phyloP scores from a whole-genome alignment of 73 alveolate genomes.

The Blepharisma stoltei region DNA sequence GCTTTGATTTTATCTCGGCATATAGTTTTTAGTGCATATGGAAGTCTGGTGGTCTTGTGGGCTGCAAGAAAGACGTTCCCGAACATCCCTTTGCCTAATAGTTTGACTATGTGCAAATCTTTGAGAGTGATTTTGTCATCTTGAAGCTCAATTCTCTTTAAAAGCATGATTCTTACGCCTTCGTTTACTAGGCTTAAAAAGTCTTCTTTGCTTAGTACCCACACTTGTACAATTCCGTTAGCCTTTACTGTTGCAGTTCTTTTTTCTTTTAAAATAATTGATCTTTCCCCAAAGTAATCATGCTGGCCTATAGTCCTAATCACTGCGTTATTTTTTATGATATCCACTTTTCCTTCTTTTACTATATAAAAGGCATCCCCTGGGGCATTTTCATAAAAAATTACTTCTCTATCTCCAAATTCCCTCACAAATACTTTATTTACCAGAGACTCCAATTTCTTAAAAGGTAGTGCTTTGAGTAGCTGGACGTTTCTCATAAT shows the following conservation, averaged over 20 bases:
- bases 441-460: constrained; percentile 39
- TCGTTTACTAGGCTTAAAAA: constrained; percentile 35
- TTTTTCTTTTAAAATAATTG: constrained; percentile 43
- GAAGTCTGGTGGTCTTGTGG: constrained; percentile 32
- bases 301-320: constrained; percentile 47
- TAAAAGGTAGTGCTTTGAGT: constrained; percentile 38
- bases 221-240: constrained; percentile 35
- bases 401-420: constrained; percentile 41
- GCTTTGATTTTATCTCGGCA: constrained; percentile 34
- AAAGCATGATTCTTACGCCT: constrained; percentile 31
- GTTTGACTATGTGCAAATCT: constrained; percentile 43
- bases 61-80: not conserved
- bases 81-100: constrained; percentile 45
- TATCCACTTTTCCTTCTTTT: constrained; percentile 64
- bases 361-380: constrained; percentile 65
- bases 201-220: constrained; percentile 30
- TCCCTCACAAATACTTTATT: constrained; percentile 36
- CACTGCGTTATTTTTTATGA: constrained; percentile 43
- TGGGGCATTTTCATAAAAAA: constrained; percentile 68
- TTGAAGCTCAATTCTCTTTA: constrained; percentile 36
- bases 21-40: constrained; percentile 32
- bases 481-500: constrained; percentile 36
- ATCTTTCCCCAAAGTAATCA: constrained; percentile 43
- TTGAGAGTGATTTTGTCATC: constrained; percentile 40
- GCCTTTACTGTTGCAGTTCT: constrained; percentile 49